Base-by-base conservation (phyloP, 305 asterid genomes). In the Ajuga reptans region DNA sequence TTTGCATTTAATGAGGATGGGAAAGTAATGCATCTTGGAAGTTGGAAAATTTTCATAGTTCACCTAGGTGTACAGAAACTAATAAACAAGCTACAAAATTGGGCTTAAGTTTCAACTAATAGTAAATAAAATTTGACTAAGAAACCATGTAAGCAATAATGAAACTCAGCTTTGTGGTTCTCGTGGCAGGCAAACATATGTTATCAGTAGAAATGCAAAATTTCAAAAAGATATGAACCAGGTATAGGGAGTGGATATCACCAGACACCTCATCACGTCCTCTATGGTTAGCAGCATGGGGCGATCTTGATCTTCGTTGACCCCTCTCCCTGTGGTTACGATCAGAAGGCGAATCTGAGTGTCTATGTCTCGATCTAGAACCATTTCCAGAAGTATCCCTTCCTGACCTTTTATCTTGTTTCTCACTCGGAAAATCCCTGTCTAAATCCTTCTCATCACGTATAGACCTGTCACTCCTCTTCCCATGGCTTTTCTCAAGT, bases 211-310 rank as follows among this genome's bases (percentile, higher is more conserved):
- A 49, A 56, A 69, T 12, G 72, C 18, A 45, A 63, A 67, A 52
- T 47, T 37, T 69, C 15, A 59, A 8, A 34, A 59, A 56, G 34
- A 62, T 42, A 68, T 21, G 51, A 60, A 69, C 27, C 43, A 54
- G 58, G 71, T 53, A 72, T 62, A 73, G 80, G 77, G 75, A 71
- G 69, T 72, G 84, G 79, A 84, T 89, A 86, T 90, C 92, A 90
- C 87, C 91, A 82, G 89, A 84, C 85, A 93, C 99, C 99, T 91
- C 91, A 72, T 86, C 83, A 72, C 64, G 92, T 58, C 79, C 83
- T 80, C 92, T 79, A 37, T 78, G 77, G 70, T 82, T 88, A 50
- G 82, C 80, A 66, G 71, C 68, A 73, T 71, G 42, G 59, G 96
- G 97, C 12, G 98, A 90, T 74, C 85, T 83, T 21, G 98, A 90